Evolutionary conservation across 768 basidiomycete genomes (phyloP).

Genomic region (Cystofilobasidium macerans): DNA sequence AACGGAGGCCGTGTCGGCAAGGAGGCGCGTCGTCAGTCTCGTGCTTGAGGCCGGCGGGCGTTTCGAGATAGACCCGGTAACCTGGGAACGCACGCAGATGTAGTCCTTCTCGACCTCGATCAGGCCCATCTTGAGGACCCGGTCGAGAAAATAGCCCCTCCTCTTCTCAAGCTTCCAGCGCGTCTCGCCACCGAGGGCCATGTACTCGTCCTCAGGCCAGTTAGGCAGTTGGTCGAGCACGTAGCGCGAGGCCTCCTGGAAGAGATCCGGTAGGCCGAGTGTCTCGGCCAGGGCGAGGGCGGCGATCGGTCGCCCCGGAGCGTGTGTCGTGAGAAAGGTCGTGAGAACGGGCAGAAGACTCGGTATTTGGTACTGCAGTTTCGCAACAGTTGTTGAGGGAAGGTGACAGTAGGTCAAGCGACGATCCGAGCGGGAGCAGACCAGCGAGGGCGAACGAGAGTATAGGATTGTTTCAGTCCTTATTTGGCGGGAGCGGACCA

Average conservation of each 20-base stretch:
- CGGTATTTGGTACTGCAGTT: slow-evolving; percentile 3
- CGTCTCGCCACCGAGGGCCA: not conserved
- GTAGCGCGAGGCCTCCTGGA: slow-evolving; percentile 6
- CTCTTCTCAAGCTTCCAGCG: slow-evolving; percentile 11
- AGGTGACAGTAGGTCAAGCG: no score
- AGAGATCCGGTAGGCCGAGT: not conserved
- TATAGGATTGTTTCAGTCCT: not conserved
- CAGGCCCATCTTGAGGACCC: slow-evolving; percentile 10
- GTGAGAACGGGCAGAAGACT: slow-evolving; percentile 3
- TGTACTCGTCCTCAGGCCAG: slow-evolving; percentile 4
- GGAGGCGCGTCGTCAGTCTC: not conserved
- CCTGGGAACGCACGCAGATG: slow-evolving; percentile 11
- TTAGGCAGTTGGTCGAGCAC: slow-evolving; percentile 12
- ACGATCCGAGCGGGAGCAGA: no score
- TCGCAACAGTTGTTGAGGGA: not conserved
- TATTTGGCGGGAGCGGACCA: not conserved
- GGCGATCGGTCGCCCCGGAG: slow-evolving; percentile 4
- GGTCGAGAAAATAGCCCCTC: slow-evolving; percentile 18
- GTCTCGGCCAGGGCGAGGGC: slow-evolving; percentile 10
- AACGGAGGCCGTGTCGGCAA: not conserved
- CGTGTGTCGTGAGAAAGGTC: slow-evolving; percentile 4
- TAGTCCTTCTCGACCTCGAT: slow-evolving; percentile 13
- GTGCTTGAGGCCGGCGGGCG: no score
- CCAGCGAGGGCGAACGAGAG: not conserved
- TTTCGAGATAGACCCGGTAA: no score